phyloP scores from a whole-genome alignment of 768 basidiomycete genomes.

The Mycena olivaceomarginata region DNA sequence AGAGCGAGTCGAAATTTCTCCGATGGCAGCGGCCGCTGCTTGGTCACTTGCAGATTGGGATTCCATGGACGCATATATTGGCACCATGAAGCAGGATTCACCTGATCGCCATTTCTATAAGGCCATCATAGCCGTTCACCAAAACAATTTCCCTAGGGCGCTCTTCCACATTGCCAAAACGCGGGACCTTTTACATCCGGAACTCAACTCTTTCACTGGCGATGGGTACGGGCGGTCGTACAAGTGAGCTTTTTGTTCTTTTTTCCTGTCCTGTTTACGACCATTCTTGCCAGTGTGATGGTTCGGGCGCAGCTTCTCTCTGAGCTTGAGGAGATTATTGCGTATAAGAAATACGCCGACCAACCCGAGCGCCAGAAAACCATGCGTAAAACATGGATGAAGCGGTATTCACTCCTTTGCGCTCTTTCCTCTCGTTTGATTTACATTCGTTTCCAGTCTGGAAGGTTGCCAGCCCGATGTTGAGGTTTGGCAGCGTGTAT shows the following conservation, averaged over 20 bases:
- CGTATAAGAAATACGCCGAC: conserved; percentile 95
- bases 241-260: conserved; percentile 74
- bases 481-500: conserved; percentile 98
- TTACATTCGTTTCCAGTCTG: conserved; percentile 67
- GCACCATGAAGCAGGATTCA: conserved; percentile 94
- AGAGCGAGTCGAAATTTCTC: conserved; percentile 93
- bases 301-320: conserved; percentile 99
- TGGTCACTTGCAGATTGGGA: conserved; percentile 99
- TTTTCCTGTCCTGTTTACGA: conserved; percentile 6
- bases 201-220: conserved; percentile 92
- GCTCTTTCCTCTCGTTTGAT: neutral
- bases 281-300: conserved; percentile 79
- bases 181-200: conserved; percentile 93
- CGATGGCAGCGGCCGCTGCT: conserved; percentile 97
- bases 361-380: conserved; percentile 94
- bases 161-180: conserved; percentile 93
- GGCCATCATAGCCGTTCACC: conserved; percentile 96
- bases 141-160: conserved; percentile 96
- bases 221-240: conserved; percentile 99
- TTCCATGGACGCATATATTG: conserved; percentile 97
- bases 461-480: conserved; percentile 98
- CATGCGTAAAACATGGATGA: conserved; percentile 98
- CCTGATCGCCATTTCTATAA: conserved; percentile 97
- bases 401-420: conserved; percentile 72
- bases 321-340: conserved; percentile 97